A percentile compares a stretch with the other conserved stretches of the same genome.
These are phyloP conservation scores for Acer negundo DNA, from an alignment of 345 rosid genomes.

Conservation along the genomic window DNA sequence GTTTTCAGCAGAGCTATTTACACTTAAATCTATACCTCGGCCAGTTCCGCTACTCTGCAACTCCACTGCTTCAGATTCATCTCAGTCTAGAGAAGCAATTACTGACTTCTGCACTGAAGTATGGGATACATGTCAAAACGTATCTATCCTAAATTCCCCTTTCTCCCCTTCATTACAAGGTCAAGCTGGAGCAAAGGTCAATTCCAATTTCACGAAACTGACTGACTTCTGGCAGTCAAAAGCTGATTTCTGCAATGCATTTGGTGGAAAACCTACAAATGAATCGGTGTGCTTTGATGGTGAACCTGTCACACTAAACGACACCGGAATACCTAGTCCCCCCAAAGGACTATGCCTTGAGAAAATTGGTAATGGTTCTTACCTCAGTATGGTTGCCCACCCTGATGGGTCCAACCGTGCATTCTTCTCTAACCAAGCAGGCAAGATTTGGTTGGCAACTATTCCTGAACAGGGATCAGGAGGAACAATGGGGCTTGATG, in stretches of 20 bases:
- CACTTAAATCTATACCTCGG: slow-evolving; percentile 39
- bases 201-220: slow-evolving; percentile 49
- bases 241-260: slow-evolving; percentile 66
- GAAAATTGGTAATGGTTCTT: slow-evolving; percentile 72
- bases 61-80: slow-evolving; percentile 63
- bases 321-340: slow-evolving; percentile 39
- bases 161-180: slow-evolving; percentile 73
- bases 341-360: slow-evolving; percentile 78
- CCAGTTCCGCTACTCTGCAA: slow-evolving; percentile 92
- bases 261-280: slow-evolving; percentile 61
- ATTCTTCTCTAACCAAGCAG: slow-evolving; percentile 70
- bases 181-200: slow-evolving; percentile 48
- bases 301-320: slow-evolving; percentile 47
- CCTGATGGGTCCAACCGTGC: slow-evolving; percentile 90
- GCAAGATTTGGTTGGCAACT: slow-evolving; percentile 75
- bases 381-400: slow-evolving; percentile 83
- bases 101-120: slow-evolving; percentile 73
- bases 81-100: slow-evolving; percentile 50
- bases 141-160: slow-evolving; percentile 62
- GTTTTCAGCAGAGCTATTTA: slow-evolving; percentile 73
- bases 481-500: slow-evolving; percentile 51
- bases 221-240: slow-evolving; percentile 65
- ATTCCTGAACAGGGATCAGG: slow-evolving; percentile 78
- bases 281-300: slow-evolving; percentile 65
- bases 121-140: slow-evolving; percentile 84